phyloP scores from a whole-genome alignment of 306 rosid genomes.

The Sophora flavescens region DNA sequence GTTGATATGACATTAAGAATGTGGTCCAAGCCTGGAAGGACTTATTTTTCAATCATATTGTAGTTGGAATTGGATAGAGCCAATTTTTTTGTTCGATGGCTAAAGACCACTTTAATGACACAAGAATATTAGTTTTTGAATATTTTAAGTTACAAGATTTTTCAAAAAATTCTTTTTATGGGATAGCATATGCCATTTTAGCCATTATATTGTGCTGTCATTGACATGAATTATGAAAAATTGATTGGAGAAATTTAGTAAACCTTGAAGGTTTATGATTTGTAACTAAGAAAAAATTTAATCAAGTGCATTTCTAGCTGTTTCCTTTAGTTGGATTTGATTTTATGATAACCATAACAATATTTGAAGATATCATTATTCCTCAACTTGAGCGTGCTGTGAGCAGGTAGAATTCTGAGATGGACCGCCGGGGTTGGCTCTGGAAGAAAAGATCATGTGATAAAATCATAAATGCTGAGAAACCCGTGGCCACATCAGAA shows the following conservation, averaged over 20 bases:
- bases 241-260: not conserved
- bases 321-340: slow-evolving; percentile 23
- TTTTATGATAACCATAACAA: slow-evolving; percentile 1
- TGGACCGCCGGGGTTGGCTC: slow-evolving; percentile 94
- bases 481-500: slow-evolving; percentile 55
- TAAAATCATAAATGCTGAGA: slow-evolving; percentile 64
- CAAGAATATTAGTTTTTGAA: not conserved
- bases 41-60: not conserved
- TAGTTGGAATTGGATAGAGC: not conserved
- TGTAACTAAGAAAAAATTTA: not conserved
- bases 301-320: slow-evolving; percentile 7
- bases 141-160: not conserved
- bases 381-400: slow-evolving; percentile 15
- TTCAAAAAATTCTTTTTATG: not conserved
- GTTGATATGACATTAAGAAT: not conserved
- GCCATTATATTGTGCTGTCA: slow-evolving; percentile 9
- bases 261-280: slow-evolving; percentile 5
- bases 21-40: not conserved
- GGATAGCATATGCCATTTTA: slow-evolving; percentile 1
- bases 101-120: slow-evolving; percentile 1
- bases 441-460: slow-evolving; percentile 92
- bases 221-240: slow-evolving; percentile 3
- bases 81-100: not conserved
- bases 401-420: slow-evolving; percentile 55
- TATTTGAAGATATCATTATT: slow-evolving; percentile 21